Evolutionary conservation across 106 monocot genomes (phyloP), one percentile per base, ranked within the genome.

Genomic region (Cymbidium sinense): DNA sequence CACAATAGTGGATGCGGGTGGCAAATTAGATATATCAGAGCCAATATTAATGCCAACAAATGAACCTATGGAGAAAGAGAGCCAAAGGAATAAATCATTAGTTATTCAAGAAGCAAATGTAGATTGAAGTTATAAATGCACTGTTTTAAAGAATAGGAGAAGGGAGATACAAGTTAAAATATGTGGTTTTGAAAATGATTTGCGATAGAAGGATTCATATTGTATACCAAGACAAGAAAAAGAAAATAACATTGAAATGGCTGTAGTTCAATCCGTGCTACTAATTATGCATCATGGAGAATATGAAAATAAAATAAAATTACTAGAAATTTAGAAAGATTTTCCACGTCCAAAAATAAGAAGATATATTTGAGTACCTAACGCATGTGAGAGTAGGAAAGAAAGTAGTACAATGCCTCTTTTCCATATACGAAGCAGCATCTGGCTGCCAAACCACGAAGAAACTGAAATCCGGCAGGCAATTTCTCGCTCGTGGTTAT

Each of bases 11-110:
- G 93, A 81, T 74, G 87, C 81, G 21, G 90, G 70, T 1, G 95
- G 95, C 71, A 86, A 44, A 64, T 84, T 80, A 9, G 93, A 87
- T 33, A 86, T 81, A 31, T 77, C 84, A 4, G 82, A 84, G 77
- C 93, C 89, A 47, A 96, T 80, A 25, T 84, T 91, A 7, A 96
- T 78, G 52, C 95, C 95, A 39, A 93, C 83, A 82, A 83, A 96
- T 80, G 87, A 86, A 74, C 93, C 93, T 96, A 34, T 12, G 13
- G 37, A 25, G 29, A 75, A 75, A 64, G 71, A 58, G 25, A 65
- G 70, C 41, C 47, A 47, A 47, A 34, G 29, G 8, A 70, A 23
- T 25, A 44, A 69, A 31, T 21, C 34, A 29, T 31, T 35, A 62
- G 65, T 9, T 77, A 28, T 29, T 43, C 75, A 75, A 1, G 19